Evolutionary conservation across 352 stramenopile genomes (phyloP).

Genomic region (Pythium periplocum): DNA sequence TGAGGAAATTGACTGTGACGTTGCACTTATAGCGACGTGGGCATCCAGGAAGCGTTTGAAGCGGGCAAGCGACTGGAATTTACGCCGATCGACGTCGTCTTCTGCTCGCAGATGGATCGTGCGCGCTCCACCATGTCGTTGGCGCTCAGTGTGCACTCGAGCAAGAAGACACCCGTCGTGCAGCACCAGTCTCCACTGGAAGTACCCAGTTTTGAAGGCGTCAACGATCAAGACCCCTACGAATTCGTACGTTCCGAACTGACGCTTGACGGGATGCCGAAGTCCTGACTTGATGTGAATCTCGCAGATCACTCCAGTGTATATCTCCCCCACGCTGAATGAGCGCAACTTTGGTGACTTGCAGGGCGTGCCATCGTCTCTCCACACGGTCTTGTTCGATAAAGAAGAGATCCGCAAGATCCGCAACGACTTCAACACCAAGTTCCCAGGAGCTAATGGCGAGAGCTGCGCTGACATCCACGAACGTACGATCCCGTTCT

Average conservation of each 20-base stretch:
- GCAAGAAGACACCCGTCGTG: slow-evolving; percentile 76
- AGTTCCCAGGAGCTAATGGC: slow-evolving; percentile 73
- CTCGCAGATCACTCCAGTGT: slow-evolving; percentile 64
- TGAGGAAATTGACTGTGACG: no score
- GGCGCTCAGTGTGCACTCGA: slow-evolving; percentile 74
- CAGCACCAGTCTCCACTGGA: slow-evolving; percentile 72
- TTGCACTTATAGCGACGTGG: slow-evolving; percentile 35
- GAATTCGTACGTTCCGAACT: slow-evolving; percentile 51
- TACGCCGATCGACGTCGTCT: slow-evolving; percentile 77
- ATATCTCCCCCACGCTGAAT: slow-evolving; percentile 73
- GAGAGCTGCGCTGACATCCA: slow-evolving; percentile 82
- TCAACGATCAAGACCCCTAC: slow-evolving; percentile 75
- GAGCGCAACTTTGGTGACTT: slow-evolving; percentile 83
- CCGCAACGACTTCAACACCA: slow-evolving; percentile 74
- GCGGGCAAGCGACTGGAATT: slow-evolving; percentile 70
- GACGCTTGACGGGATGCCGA: not conserved
- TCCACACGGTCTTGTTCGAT: slow-evolving; percentile 70
- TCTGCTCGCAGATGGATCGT: slow-evolving; percentile 84
- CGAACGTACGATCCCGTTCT: slow-evolving; percentile 71
- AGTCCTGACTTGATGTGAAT: not conserved
- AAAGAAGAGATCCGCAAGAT: slow-evolving; percentile 71
- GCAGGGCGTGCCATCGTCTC: slow-evolving; percentile 69
- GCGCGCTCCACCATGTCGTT: slow-evolving; percentile 72
- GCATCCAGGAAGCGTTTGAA: slow-evolving; percentile 80
- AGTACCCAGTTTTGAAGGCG: slow-evolving; percentile 52